Percentiles rank a stretch among this genome's conserved stretches.
phyloP scores from a whole-genome alignment of 805 yeast genomes.

The Pichia cabralensis region DNA sequence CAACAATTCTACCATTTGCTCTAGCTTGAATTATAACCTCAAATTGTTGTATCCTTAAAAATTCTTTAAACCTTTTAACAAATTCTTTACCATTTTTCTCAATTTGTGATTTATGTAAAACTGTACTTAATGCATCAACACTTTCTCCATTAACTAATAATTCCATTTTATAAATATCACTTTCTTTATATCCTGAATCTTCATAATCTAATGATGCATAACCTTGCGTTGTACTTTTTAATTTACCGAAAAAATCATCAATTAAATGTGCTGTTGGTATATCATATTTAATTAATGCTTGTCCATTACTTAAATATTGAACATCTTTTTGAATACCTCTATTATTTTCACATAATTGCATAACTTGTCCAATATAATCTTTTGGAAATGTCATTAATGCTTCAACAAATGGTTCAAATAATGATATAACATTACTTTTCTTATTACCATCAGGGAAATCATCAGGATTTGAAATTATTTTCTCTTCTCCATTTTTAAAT shows the following conservation, averaged over 20 bases:
- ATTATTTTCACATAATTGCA: conserved; percentile 73
- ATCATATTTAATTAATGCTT: conserved; percentile 68
- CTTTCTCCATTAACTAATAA: conserved; percentile 80
- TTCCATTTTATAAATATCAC: conserved; percentile 82
- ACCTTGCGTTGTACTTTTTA: conserved; percentile 84
- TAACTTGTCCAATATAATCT: conserved; percentile 81
- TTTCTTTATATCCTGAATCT: conserved; percentile 74
- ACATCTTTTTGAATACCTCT: conserved; percentile 78
- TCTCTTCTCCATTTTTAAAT: conserved; percentile 54
- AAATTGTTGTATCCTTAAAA: conserved; percentile 70
- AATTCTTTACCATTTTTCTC: conserved; percentile 67
- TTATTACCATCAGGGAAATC: conserved; percentile 67
- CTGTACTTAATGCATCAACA: conserved; percentile 87
- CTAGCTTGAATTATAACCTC: conserved; percentile 91
- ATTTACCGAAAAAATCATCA: conserved; percentile 90
- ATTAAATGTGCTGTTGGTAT: conserved; percentile 84
- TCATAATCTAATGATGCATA: conserved; percentile 93
- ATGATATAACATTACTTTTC: conserved; percentile 33
- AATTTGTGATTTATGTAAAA: conserved; percentile 75
- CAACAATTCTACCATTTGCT: conserved; percentile 69
- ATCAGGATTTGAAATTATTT: conserved; percentile 78
- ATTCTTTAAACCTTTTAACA: conserved; percentile 75
- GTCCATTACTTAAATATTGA: conserved; percentile 68
- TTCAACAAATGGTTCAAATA: conserved; percentile 80
- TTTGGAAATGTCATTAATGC: conserved; percentile 86